These are phyloP conservation scores for Moesziomyces sp. DNA, from an alignment of 1,284 basidiomycete genomes.

Conservation along the genomic window DNA sequence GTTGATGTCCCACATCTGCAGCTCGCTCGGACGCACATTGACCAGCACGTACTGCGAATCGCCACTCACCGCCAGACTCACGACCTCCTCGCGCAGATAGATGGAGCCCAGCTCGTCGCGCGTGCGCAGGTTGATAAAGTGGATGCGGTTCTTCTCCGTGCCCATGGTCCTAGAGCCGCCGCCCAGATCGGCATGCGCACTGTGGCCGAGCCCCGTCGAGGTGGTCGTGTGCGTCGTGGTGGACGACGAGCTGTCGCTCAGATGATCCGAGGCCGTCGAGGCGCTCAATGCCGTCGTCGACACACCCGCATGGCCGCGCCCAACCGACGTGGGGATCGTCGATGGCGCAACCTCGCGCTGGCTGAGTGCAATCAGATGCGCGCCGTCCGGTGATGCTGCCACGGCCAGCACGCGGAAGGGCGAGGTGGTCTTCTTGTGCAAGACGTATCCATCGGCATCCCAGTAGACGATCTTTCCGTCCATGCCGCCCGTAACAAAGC, in stretches of 20 bases:
- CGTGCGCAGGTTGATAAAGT: constrained; percentile 79
- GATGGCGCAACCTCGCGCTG: constrained; percentile 28
- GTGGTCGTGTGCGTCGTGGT: constrained; percentile 15
- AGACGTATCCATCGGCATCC: constrained; percentile 75
- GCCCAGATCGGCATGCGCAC: constrained; percentile 36
- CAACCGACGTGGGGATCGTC: constrained; percentile 8
- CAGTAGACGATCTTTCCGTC: constrained; percentile 89
- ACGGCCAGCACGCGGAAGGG: constrained; percentile 89
- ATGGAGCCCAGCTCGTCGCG: constrained; percentile 70
- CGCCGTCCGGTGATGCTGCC: constrained; percentile 85
- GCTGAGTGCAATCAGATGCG: constrained; percentile 81
- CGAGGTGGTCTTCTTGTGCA: constrained; percentile 77
- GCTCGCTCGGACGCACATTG: constrained; percentile 77
- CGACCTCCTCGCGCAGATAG: constrained; percentile 77
- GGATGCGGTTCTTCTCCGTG: constrained; percentile 72
- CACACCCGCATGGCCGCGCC: constrained; percentile 20
- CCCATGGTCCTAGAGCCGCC: constrained; percentile 68
- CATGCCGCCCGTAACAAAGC: constrained; percentile 89
- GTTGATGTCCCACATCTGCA: constrained; percentile 85
- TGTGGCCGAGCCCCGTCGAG: constrained; percentile 22
- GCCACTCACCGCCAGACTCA: constrained; percentile 75
- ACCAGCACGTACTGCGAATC: constrained; percentile 89
- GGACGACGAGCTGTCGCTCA: constrained; percentile 30
- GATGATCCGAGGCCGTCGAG: constrained; percentile 34
- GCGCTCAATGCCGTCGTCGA: constrained; percentile 22